Evolutionary conservation across 169 alveolate species (phyloP), one percentile per base, ranked within the genome.

Genomic region (Eimeria falciformis): DNA sequence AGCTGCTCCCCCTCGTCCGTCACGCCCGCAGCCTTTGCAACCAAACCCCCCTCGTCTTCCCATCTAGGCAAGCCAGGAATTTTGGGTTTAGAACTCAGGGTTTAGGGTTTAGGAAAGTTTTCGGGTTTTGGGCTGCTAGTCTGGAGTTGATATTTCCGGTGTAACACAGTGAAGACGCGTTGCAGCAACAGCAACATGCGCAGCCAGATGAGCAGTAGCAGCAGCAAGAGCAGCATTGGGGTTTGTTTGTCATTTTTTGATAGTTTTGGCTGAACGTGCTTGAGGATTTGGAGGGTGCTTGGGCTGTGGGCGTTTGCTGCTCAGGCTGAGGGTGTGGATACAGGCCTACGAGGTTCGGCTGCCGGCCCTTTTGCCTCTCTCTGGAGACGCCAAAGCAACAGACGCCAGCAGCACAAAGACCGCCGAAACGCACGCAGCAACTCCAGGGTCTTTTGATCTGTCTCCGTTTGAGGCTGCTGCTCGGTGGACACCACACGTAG

Each of bases 311-410:
- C 18, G 62, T 50, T 50, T 50, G 11, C 0, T 50, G 37, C n/a
- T 9, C 17, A 62, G 73, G 37, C 11, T 62, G 6, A n/a, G n/a
- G 11, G 25, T 62, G 6, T 62, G 73, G 73, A 62, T 62, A 9
- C 73, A 62, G 25, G 73, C 73, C 7, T 62, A 14, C 5, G 73
- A 62, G n/a, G 73, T 62, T 62, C 73, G 73, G 73, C 73, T 62
- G 0, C 73, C 73, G 11, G 29, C n/a, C 0, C 12, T 62, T 9
- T 18, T 7, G 73, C 73, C 73, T n/a, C 73, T 62, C 29, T 7
- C 1, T n/a, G 73, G 37, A 0, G 14, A 18, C n/a, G 37, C 37
- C 25, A n/a, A n/a, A 9, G 1, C 25, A 62, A 14, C 25, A 62
- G 25, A 14, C 6, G n/a, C 33, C 14, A 62, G n/a, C 14, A 29